A percentile compares a stretch with the other conserved stretches of the same genome.
Conservation (phyloP, 495 filamentous ascomycete species). For the Sordaria brevicollis region DNA sequence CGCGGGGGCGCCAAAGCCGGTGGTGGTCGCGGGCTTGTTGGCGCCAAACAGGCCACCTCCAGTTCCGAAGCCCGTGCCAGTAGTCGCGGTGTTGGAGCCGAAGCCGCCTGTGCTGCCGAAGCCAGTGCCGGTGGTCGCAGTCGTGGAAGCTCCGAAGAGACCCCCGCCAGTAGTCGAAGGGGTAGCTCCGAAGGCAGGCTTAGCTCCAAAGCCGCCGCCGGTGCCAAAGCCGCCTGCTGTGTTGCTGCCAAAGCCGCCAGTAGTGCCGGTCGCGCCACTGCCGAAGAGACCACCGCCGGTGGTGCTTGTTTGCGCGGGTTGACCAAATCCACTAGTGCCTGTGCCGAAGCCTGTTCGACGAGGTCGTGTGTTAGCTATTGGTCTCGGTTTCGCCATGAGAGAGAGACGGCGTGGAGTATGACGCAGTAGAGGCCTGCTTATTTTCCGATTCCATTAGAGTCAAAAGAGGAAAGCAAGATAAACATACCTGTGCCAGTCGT, state of each 20-base stretch:
- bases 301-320: constrained; percentile 2
- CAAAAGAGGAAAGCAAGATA: constrained; percentile 8
- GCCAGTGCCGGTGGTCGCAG: constrained; percentile 26
- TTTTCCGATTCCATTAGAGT: constrained; percentile 2
- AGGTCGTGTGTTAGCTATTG: background rate
- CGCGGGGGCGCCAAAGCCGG: constrained; percentile 3
- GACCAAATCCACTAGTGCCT: constrained; percentile 8
- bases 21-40: constrained; percentile 6
- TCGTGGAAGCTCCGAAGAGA: constrained; percentile 14
- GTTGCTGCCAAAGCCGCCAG: constrained; percentile 12
- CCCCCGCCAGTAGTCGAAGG: constrained; percentile 3
- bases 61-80: constrained; percentile 33
- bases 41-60: constrained; percentile 12
- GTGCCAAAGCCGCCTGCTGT: constrained; percentile 12
- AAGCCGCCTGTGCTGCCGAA: constrained; percentile 41
- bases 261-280: constrained; percentile 17
- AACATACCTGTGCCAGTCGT: constrained; percentile 32
- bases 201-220: constrained; percentile 3
- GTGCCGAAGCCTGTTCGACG: constrained; percentile 10
- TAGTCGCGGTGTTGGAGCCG: constrained; percentile 29
- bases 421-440: background rate
- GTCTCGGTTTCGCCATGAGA: background rate
- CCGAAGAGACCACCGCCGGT: constrained; percentile 36
- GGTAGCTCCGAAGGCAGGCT: constrained; percentile 8
- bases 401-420: background rate